Base-by-base conservation (phyloP, 768 basidiomycete species). In the Russula olivacea region DNA sequence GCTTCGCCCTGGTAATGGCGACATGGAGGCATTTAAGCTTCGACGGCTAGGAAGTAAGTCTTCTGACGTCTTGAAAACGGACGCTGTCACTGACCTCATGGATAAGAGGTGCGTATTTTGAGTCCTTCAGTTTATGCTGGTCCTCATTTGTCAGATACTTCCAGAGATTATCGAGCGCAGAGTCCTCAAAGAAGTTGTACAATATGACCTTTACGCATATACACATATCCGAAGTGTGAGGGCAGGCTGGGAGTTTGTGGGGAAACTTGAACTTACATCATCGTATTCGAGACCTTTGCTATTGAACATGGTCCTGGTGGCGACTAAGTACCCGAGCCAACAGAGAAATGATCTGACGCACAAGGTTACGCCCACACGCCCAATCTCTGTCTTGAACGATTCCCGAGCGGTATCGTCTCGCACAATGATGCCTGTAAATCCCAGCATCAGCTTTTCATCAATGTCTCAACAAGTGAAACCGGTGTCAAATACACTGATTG, bases 121-220 rank as follows among this genome's bases (percentile, higher is more conserved):
- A 25, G 36, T 45, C 66, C 1, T 1, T 4, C 38, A 66, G 3
- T 21, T 43, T 38, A 34, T 32, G 8, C 8, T 15, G 15, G 12
- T 59, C 30, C 4, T 21, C 53, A 32, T 53, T 15, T 9, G 38
- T 45, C 12, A 66, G 17, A 30, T 61, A 47, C 4, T 32, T 15
- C 66, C 66, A 66, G 14, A 53, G 55, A 2, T 47, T 54, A 32
- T 79, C 79, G 2, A 80, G 72, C 0, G 69, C 67, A 0, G 89
- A 90, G 65, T 87, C 85, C 28, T 81, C 78, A 67, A 91, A 91
- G 72, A 89, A 89, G 64, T 91, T 84, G 68, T 85, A 89, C 12
- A 91, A 68, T 3, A 91, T 75, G 5, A 91, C 87, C 87, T 89
- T 60, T 0, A 4, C 49, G 43, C 25, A 12, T 15, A 36, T 3